Evolutionary conservation across 257 asterid genomes (phyloP).

Genomic region (Petrea volubilis): DNA sequence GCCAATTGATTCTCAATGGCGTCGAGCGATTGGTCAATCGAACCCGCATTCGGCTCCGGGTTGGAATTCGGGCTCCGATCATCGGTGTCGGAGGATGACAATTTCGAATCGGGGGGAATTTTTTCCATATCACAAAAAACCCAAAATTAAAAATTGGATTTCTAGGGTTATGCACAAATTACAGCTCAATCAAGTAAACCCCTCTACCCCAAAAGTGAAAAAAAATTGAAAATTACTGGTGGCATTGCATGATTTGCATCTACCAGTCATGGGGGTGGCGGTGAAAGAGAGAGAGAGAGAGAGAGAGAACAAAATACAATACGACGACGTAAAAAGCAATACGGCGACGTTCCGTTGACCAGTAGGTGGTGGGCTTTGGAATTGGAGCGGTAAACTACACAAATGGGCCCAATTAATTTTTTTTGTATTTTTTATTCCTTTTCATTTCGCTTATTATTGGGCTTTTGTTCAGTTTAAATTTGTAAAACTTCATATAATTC

Average conservation of each 20-base stretch:
- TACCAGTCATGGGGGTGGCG: conserved; percentile 21
- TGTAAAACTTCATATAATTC: too few species aligned
- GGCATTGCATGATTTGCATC: conserved; percentile 29
- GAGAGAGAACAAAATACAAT: background rate
- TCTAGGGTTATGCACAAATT: background rate
- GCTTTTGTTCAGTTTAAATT: too few species aligned
- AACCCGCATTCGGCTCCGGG: conserved; percentile 33
- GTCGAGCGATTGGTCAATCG: conserved; percentile 88
- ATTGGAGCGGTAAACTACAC: background rate
- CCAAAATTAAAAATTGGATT: background rate
- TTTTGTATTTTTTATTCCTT: background rate
- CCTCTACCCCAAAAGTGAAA: background rate
- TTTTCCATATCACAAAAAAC: background rate
- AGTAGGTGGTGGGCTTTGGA: conserved; percentile 27
- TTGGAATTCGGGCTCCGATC: conserved; percentile 44
- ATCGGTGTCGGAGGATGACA: conserved; percentile 39
- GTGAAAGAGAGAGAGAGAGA: conserved; percentile 19
- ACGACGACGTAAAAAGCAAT: conserved; percentile 31
- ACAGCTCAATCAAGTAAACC: background rate
- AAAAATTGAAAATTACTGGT: conserved; percentile 9
- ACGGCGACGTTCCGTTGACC: conserved; percentile 39
- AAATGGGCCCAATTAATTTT: background rate
- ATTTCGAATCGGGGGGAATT: conserved; percentile 42
- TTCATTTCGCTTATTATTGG: too few species aligned
- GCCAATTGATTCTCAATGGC: conserved; percentile 90